Base-by-base conservation (phyloP, 1,284 basidiomycete genomes). In the Omphalotus olearius region DNA sequence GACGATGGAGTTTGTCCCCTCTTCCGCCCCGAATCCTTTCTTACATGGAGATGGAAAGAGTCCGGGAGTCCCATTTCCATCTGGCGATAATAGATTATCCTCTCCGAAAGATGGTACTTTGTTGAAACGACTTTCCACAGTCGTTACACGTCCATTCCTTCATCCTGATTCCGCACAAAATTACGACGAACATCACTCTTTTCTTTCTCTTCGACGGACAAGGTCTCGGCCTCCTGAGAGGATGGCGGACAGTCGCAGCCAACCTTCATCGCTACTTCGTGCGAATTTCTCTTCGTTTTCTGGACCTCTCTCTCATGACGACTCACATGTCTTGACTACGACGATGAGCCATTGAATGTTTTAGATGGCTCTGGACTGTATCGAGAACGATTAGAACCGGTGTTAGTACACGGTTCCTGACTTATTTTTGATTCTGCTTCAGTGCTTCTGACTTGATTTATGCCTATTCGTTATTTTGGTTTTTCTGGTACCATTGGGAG, bases 201-300 rank as follows among this genome's bases (percentile, higher is more conserved):
- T 26, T 23, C 46, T 38, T 14, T 18, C 18, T 13, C 41, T 50
- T 13, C 39, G 48, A 6, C 48, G 48, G 13, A 50, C 48, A 36
- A 30, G 25, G 41, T 50, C 48, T 7, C 26, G 48, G 20, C 48
- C 48, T 14, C 48, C 48, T 4, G 48, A 50, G 39, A 39, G 18
- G 7, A 50, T 40, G 3, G 35, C 23, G 25, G 40, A 20, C 2
- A 28, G 16, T 10, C 14, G 16, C 2, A 28, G 16, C 9, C 14
- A 16, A 23, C 23, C 26, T 17, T 23, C 18, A 25, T 43, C 11
- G 41, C 47, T 38, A 18, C 36, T 39, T 39, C 18, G 25, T 16
- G 40, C 37, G 10, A 49, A 42, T 11, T 41, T 42, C 16, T 25
- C 38, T 16, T 20, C 18, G 13, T 49, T 30, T 41, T 49, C 39